Base-by-base conservation (phyloP, 2,329 filamentous ascomycete genomes). In the Lachnellula suecica region DNA sequence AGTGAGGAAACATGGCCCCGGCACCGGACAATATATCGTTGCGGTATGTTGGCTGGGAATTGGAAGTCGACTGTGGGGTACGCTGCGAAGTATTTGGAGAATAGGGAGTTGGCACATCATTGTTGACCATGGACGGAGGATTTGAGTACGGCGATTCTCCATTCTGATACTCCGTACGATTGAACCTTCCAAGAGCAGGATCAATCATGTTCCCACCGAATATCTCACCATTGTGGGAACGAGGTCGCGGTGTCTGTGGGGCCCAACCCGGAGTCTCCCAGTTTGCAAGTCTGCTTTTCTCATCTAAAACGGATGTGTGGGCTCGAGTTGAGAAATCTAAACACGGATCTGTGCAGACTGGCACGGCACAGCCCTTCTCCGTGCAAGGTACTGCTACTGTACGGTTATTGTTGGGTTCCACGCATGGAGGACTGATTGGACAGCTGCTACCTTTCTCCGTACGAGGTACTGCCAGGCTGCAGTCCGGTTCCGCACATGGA, bases 401-500 rank as follows among this genome's bases (percentile, higher is more conserved):
- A 31, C 58, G 59, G n/a, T n/a, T n/a, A n/a, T n/a, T n/a, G 17
- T 58, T 52, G 9, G 47, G 23, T 20, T 53, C 51, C 23, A 51
- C 53, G 41, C 59, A 61, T 24, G 55, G 53, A 10, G 23, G 34
- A 17, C 44, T 44, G 19, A 37, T 37, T 25, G 43, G 43, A 37
- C 49, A 52, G 11, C 46, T 44, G 15, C n/a, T n/a, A n/a, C n/a
- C 45, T 11, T 54, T 41, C 6, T 52, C 44, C 41, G 41, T 56
- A 35, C 62, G 63, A 46, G 59, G 48, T 24, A 25, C 24, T 5
- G 23, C 38, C n/a, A 15, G 19, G 25, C 41, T 31, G 48, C 63
- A 66, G 23, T 63, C 57, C 8, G 63, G 56, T 17, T 60, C 55
- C 13, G 52, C 54, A 38, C 63, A 66, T 15, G 52, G 37, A 20